Evolutionary conservation across 1,284 basidiomycete species (phyloP).

Genomic region (Violaceomyces palustris): DNA sequence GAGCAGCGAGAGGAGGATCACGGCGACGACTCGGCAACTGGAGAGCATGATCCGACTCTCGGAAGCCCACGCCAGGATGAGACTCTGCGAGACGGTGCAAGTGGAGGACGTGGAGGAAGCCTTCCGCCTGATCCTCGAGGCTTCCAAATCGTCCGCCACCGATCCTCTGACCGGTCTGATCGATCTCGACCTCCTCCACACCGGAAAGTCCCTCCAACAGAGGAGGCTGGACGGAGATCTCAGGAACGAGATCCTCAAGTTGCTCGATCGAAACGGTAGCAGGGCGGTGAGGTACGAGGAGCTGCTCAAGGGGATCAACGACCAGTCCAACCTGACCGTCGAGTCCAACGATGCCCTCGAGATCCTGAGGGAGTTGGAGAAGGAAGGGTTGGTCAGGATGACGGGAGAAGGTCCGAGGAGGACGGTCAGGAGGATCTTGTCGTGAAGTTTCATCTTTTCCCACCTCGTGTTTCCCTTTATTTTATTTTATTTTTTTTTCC

Average conservation of each 20-base stretch:
- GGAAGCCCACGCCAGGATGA: constrained; percentile 94
- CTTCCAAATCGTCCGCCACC: constrained; percentile 69
- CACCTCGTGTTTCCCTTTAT: not conserved
- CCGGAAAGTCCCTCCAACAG: constrained; percentile 80
- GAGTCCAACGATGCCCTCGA: constrained; percentile 44
- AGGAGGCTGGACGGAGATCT: constrained; percentile 55
- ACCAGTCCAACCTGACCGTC: constrained; percentile 43
- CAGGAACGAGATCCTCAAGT: constrained; percentile 38
- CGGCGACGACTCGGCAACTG: constrained; percentile 92
- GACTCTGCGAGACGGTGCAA: constrained; percentile 78
- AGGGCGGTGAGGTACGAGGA: constrained; percentile 44
- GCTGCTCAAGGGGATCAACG: constrained; percentile 37
- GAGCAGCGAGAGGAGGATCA: constrained; percentile 84
- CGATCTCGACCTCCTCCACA: constrained; percentile 91
- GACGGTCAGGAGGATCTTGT: constrained; percentile 36
- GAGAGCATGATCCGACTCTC: constrained; percentile 97
- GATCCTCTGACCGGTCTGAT: constrained; percentile 93
- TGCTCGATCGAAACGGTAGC: constrained; percentile 36
- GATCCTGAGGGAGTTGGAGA: constrained; percentile 38
- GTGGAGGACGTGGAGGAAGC: constrained; percentile 85
- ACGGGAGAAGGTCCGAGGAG: constrained; percentile 47
- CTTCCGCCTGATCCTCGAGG: constrained; percentile 85
- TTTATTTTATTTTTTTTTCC: not conserved
- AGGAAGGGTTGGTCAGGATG: constrained; percentile 41
- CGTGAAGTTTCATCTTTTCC: constrained; percentile 1